Evolutionary conservation across 306 rosid genomes (phyloP).

Genomic region (Cucurbita argyrosperma): DNA sequence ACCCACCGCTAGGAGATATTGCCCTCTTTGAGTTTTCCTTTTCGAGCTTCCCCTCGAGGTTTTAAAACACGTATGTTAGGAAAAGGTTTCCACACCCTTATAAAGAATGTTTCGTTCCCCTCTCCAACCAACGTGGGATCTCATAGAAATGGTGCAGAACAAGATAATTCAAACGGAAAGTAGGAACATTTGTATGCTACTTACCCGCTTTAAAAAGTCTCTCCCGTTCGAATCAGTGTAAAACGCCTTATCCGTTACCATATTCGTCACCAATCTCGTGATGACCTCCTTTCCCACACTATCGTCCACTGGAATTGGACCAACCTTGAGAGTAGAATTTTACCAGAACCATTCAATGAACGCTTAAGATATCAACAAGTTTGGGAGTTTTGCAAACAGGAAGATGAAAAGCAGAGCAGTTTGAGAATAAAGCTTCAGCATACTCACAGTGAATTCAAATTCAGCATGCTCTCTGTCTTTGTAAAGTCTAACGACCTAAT

Average conservation of each 20-base stretch:
- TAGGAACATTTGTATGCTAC: background rate
- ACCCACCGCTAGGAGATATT: too few relatives aligned
- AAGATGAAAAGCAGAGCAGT: background rate
- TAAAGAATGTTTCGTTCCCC: too few relatives aligned
- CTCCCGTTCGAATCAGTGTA: constrained; percentile 86
- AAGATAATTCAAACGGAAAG: background rate
- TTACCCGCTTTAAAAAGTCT: constrained; percentile 79
- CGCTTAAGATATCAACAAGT: background rate
- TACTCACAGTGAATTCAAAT: constrained; percentile 76
- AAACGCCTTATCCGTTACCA: constrained; percentile 64
- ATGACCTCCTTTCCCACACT: constrained; percentile 75
- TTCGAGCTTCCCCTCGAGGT: too few relatives aligned
- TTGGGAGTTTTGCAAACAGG: background rate
- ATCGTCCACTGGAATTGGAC: constrained; percentile 77
- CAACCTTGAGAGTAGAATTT: constrained; percentile 43
- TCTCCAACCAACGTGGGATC: too few relatives aligned
- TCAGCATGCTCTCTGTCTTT: constrained; percentile 81
- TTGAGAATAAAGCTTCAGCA: background rate
- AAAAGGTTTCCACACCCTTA: too few relatives aligned
- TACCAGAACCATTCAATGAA: constrained; percentile 12
- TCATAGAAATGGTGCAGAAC: background rate
- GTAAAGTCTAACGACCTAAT: constrained; percentile 66
- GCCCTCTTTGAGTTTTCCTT: too few relatives aligned
- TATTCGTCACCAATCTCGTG: constrained; percentile 52
- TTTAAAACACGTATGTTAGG: too few relatives aligned